Evolutionary conservation across 148 eudicot species (phyloP), one percentile per base, ranked within the genome.

Genomic region (Pouteria glomerata): DNA sequence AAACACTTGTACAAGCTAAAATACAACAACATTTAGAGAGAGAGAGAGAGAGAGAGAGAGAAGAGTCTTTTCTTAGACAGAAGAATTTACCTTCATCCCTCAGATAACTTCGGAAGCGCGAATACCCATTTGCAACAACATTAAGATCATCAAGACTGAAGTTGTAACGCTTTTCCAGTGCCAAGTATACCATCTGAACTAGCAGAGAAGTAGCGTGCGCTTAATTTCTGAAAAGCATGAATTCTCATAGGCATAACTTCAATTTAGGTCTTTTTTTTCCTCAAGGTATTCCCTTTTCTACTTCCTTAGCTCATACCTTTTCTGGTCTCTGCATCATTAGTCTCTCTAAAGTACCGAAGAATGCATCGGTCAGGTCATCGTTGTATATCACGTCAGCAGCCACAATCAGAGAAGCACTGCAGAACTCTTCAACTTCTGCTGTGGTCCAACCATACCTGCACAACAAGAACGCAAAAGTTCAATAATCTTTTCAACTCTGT

Each of bases 371-470:
- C 42, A 95, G 80, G 57, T 88, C 94, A 69, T 95, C 99, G 53
- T 89, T 89, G 62, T 95, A 91, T 42, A 95, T 95, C 26, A 95
- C 97, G 87, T 95, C 99, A 74, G 99, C 99, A 86, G 99, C 99
- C 51, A 95, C 73, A 75, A 95, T 83, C 77, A 95, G 78, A 31
- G 93, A 72, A 71, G 97, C 92, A 74, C 76, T 80, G 47, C 81
- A 73, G 63, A 81, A 73, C 66, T 88, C 87, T 80, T 88, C 89
- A 67, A 89, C 75, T 74, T 95, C 99, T 53, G 82, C 73, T 59
- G 77, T 64, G 63, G 76, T 83, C 97, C 96, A 95, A 26, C 74
- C 72, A 79, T 85, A 84, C 74, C 99, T 95, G 79, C 44, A 78
- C 12, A 62, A 72, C 18, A 71, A 27, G 44, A 61, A 53, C 16